These are phyloP conservation scores for Cladosporium velox DNA, from an alignment of 2,329 filamentous ascomycete genomes.

Conservation along the genomic window DNA sequence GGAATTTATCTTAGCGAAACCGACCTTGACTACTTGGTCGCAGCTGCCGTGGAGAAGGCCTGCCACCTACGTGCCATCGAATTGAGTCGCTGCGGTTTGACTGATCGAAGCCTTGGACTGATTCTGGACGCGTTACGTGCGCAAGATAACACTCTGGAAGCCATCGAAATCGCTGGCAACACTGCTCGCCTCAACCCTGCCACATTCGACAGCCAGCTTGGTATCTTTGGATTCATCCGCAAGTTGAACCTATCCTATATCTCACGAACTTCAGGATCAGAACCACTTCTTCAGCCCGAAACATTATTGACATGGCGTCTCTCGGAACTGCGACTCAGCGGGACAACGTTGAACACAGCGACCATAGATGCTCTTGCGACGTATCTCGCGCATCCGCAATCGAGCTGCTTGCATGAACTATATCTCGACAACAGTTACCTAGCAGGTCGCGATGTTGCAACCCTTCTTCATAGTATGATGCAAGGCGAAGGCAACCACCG, in stretches of 20 bases:
- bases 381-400: conserved; percentile 58
- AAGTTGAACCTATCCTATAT: conserved; percentile 68
- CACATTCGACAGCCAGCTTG: conserved; percentile 66
- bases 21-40: conserved; percentile 67
- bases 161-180: conserved; percentile 67
- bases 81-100: conserved; percentile 63
- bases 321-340: conserved; percentile 66
- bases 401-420: conserved; percentile 61
- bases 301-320: conserved; percentile 67
- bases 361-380: conserved; percentile 65
- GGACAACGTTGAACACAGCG: conserved; percentile 61
- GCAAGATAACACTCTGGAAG: conserved; percentile 68
- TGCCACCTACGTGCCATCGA: conserved; percentile 69
- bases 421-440: conserved; percentile 67
- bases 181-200: conserved; percentile 65
- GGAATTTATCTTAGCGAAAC: conserved; percentile 70
- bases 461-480: conserved; percentile 63
- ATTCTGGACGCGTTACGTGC: conserved; percentile 64
- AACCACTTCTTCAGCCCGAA: conserved; percentile 66
- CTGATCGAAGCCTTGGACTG: conserved; percentile 60
- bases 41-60: conserved; percentile 65
- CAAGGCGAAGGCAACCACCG: conserved; percentile 48
- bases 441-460: conserved; percentile 64
- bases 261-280: conserved; percentile 62
- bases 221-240: conserved; percentile 66